Base-by-base conservation (phyloP, 306 rosid species). In the Parietaria judaica region DNA sequence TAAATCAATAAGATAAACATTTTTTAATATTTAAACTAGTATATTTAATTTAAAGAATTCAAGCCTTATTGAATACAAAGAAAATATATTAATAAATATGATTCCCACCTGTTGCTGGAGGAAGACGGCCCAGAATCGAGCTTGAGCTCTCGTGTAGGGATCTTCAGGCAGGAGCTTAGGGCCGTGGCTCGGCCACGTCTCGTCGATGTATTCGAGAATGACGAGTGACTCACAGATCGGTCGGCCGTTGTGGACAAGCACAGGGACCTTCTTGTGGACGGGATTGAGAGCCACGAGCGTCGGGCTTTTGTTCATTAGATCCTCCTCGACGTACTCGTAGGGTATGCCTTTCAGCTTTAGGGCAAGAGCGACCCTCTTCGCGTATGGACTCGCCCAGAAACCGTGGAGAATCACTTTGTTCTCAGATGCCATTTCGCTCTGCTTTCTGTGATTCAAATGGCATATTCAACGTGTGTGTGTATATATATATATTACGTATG, bases 261-360 rank as follows among this genome's bases (percentile, higher is more conserved):
- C 71, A 6, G 76, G 76, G 17, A 72, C 66, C 48, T 66, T 72
- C 15, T 60, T 59, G 55, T 52, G 60, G 13, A 65, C 58, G 16
- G 67, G 76, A 31, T 72, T 72, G 36, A 44, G 53, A 13, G 23
- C 36, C 53, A 66, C 54, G 41, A 72, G 66, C 8, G 34, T 13
- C 23, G 61, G 36, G 13, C 76, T 72, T 37, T 72, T 72, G 53
- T 72, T 72, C 37, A 6, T 65, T 50, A 72, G n/a, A 54, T 72
- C 63, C 61, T 72, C 78, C 41, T 73, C 73, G 17, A 71, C 66
- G n/a, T 71, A 71, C 31, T 71, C 70, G 39, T 58, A 71, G 15
- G 70, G 57, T 38, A 71, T 64, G 10, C 61, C 60, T 34, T 71
- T 58, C 3, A 51, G 11, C 36, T 52, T 65, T 3, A 71, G 76